Base-by-base conservation (phyloP, 1,284 basidiomycete genomes). In the Exobasidium cylindrosporum region DNA sequence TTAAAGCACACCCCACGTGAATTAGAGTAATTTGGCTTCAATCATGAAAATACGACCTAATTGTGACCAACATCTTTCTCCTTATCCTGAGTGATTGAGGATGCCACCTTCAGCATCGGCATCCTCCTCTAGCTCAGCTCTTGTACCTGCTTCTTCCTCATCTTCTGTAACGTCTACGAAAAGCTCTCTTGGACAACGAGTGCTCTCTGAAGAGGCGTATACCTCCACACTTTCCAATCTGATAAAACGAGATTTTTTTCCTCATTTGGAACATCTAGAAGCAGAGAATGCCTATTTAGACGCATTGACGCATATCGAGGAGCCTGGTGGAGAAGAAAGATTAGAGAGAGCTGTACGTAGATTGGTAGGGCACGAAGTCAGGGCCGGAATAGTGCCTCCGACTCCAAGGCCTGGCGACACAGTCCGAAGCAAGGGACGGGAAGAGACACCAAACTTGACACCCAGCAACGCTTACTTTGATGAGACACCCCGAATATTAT, bases 181-280 rank as follows among this genome's bases (percentile, higher is more conserved):
- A 40, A 40, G 35, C 35, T 10, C 35, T 10, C 17, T 40, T 10
- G 10, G 17, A 17, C 79, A 81, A 60, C 59, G 61, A 6, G 72
- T 81, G 30, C 68, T 81, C 17, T 70, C 69, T 6, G 95, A 98
- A 83, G 93, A 97, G 70, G 91, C 92, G 75, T 98, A 98, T 80
- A 94, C 92, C 0, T 86, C 86, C 57, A 90, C 90, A 0, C 84
- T 98, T n/a, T 92, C 91, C 1, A 85, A 88, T 55, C 96, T 98
- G 77, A 97, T 98, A 78, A 89, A 91, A 54, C 88, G 96, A 57
- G 94, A 97, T 82, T 99, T 97, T 84, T 99, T 97, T 77, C 95
- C 95, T 0, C 59, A 64, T 21, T 58, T 79, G 14, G 68, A 71
- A 17, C 59, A 72, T 17, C 57, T 78, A 1, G 61, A 58, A 2